Conservation (phyloP, 192 early-diverging fungal genomes). For the Spizellomyces sp. region DNA sequence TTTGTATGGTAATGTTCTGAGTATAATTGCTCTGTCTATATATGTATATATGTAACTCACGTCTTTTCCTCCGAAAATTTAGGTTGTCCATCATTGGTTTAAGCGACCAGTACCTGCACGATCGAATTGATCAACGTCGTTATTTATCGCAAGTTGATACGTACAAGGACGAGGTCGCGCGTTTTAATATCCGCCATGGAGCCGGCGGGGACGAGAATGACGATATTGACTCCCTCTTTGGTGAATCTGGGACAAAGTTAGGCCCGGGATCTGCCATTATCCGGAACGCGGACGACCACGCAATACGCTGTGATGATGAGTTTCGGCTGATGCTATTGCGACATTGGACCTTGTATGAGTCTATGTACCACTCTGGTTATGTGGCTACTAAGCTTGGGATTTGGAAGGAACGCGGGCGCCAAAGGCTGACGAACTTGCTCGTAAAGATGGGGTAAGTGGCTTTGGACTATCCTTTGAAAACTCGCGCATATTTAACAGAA, state of each 20-base stretch:
- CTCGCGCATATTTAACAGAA: neutral
- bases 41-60: too few relatives aligned
- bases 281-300: conserved; percentile 48
- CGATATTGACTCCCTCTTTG: conserved; percentile 30
- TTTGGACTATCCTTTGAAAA: neutral
- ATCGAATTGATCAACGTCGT: conserved; percentile 67
- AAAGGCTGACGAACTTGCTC: conserved; percentile 77
- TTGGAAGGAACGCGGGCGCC: conserved; percentile 83
- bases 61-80: neutral
- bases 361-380: conserved; percentile 86
- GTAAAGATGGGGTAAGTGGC: conserved; percentile 85
- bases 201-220: conserved; percentile 11
- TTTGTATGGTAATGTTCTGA: conserved; percentile 69
- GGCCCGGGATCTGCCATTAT: neutral
- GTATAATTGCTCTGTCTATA: neutral
- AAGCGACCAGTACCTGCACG: conserved; percentile 76
- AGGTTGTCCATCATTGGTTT: conserved; percentile 81
- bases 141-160: conserved; percentile 65
- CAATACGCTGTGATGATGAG: conserved; percentile 71
- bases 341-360: conserved; percentile 90
- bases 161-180: conserved; percentile 72
- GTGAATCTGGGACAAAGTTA: conserved; percentile 20
- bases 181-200: conserved; percentile 44
- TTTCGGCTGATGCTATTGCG: conserved; percentile 83
- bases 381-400: conserved; percentile 85